Base-by-base conservation (phyloP, 495 filamentous ascomycete species). In the Xylaria intraflava region DNA sequence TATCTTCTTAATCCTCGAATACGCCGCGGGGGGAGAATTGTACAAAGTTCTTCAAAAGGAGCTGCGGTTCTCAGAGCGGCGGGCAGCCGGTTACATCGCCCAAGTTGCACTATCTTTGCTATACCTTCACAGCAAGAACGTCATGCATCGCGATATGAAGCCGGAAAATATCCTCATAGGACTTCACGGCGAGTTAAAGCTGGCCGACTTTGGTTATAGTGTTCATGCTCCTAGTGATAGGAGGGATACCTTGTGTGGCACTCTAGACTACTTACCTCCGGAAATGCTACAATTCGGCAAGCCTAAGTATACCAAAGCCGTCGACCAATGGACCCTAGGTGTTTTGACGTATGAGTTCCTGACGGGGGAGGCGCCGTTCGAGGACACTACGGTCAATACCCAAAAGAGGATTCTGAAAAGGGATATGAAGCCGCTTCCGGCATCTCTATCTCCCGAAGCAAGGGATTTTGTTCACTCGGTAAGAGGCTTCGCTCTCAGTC, bases 101-200 rank as follows among this genome's bases (percentile, higher is more conserved):
- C 55, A 57, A 16, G 26, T 57, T 24, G 36, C 48, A 17, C 8
- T 77, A 14, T 82, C 83, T 1, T 61, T 88, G 9, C 72, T 74
- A 16, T 85, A 88, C 64, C 69, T 87, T 4, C 84, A 87, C 50
- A 66, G 70, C 43, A 73, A 77, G 35, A 77, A 77, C 26, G 83
- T 87, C 49, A 87, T 84, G 1, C 85, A 88, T 67, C 78, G 85
- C 12, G 85, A 87, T 59, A 83, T 88, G 60, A 88, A 88, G 55
- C 85, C 85, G 0, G 85, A 88, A 64, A 88, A 88, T 57, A 86
- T 88, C 38, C 66, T 88, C 30, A 76, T 87, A n/a, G 66, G 77
- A 1, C 74, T 73, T 5, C 39, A 78, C 2, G 75, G 82, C 12
- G 83, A 83, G 0, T 68, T 84, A 20, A 87, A 87, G 65, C 60